Conservation (phyloP, 768 basidiomycete genomes). For the Xanthoconium purpureum region DNA sequence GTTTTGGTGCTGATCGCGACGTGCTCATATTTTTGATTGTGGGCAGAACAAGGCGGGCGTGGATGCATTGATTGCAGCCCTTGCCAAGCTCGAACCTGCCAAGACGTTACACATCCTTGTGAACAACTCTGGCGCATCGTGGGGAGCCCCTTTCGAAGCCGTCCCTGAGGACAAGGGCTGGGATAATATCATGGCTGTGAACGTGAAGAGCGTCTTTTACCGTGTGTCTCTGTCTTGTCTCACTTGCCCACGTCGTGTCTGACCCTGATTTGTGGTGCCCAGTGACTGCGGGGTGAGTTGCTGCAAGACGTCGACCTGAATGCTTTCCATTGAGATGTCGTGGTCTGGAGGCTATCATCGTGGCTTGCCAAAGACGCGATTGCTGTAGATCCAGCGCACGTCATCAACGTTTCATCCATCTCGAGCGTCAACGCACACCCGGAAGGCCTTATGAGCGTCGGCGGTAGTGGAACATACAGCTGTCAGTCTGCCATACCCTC, state of each 20-base stretch:
- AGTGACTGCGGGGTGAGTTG: constrained; percentile 46
- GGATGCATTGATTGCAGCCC: constrained; percentile 62
- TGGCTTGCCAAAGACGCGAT: constrained; percentile 67
- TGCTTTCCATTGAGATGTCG: not conserved
- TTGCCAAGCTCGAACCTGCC: constrained; percentile 58
- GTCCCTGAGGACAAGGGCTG: constrained; percentile 82
- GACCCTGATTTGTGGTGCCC: not conserved
- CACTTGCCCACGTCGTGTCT: not conserved
- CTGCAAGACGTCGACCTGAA: not conserved
- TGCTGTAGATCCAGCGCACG: constrained; percentile 62
- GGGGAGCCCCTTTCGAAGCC: constrained; percentile 68
- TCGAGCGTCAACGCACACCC: constrained; percentile 53
- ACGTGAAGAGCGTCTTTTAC: constrained; percentile 85
- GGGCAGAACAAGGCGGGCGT: constrained; percentile 76
- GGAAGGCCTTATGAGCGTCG: constrained; percentile 46
- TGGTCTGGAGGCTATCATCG: constrained; percentile 29
- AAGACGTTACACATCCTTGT: constrained; percentile 76
- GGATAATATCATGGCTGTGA: constrained; percentile 80
- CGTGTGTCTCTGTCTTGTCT: constrained; percentile 39
- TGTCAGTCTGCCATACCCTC: constrained; percentile 49
- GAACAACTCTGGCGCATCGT: constrained; percentile 79
- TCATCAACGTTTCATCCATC: constrained; percentile 81
- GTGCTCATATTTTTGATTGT: not conserved
- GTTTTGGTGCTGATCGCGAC: not conserved
- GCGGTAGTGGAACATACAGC: constrained; percentile 70